Conservation (phyloP, 192 early-diverging fungal species). For the Linnemannia zychae region DNA sequence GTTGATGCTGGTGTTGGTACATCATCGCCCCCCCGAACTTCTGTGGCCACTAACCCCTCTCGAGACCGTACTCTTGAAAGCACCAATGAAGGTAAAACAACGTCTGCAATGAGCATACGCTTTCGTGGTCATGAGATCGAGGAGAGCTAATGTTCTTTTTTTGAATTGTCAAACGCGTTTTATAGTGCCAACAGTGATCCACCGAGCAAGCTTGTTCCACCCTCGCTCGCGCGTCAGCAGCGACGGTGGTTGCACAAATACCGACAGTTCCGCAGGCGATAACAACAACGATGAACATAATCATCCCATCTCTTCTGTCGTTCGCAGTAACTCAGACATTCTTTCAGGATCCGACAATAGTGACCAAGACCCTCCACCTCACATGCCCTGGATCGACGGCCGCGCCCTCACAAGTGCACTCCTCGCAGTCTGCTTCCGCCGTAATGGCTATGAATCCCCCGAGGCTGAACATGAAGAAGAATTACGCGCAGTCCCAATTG, state of each 20-base stretch:
- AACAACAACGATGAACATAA: not conserved
- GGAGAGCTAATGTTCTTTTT: not conserved
- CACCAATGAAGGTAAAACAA: not conserved
- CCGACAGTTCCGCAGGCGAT: not conserved
- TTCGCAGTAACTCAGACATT: not conserved
- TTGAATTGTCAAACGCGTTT: not conserved
- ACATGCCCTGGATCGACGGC: constrained; percentile 52
- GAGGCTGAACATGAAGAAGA: constrained; percentile 36
- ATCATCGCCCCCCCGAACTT: constrained; percentile 8
- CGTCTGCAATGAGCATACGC: not conserved
- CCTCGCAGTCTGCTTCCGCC: constrained; percentile 45
- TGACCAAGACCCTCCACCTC: not conserved
- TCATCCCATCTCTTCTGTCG: not conserved
- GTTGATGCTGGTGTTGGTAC: constrained; percentile 10
- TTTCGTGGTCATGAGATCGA: not conserved
- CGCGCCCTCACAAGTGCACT: constrained; percentile 50
- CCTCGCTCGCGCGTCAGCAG: constrained; percentile 18
- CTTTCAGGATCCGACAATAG: not conserved
- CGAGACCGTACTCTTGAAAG: not conserved
- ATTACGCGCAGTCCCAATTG: constrained; percentile 29
- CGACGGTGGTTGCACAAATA: not conserved
- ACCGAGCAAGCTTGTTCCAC: constrained; percentile 17
- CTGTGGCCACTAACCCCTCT: not conserved
- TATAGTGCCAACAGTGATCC: not conserved
- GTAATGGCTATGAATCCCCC: constrained; percentile 35